Evolutionary conservation across 2,329 filamentous ascomycete genomes (phyloP).

Genomic region (Xylariomycetidae sp.): DNA sequence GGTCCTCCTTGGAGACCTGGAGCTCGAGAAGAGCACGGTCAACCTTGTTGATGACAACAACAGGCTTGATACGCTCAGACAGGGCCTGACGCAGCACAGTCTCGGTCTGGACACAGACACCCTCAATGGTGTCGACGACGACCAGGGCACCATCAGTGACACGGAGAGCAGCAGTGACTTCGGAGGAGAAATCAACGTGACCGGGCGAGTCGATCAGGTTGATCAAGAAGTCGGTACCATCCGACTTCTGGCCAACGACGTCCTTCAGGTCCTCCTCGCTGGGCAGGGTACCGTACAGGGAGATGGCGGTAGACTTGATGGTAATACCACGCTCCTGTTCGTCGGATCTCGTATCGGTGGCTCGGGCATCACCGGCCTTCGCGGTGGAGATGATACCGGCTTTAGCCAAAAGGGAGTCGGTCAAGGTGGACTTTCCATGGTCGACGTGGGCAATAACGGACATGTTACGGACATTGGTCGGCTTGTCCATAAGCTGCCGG

Average conservation of each 20-base stretch:
- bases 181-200: conserved; percentile 99
- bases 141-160: conserved; percentile 99
- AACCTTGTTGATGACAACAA: conserved; percentile 99
- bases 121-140: conserved; percentile 98
- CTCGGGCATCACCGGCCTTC: conserved; percentile 92
- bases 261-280: conserved; percentile 89
- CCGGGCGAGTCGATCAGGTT: conserved; percentile 99
- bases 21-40: conserved; percentile 98
- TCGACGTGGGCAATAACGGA: conserved; percentile 99
- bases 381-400: conserved; percentile 98
- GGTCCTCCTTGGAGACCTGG: conserved; percentile 96
- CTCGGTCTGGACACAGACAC: conserved; percentile 99
- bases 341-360: conserved; percentile 93
- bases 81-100: conserved; percentile 98
- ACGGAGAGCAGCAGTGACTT: conserved; percentile 98
- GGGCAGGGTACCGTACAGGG: conserved; percentile 81
- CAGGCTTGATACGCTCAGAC: conserved; percentile 99
- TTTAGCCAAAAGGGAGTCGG: conserved; percentile 98
- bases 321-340: conserved; percentile 99
- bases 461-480: conserved; percentile 84
- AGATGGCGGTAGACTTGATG: conserved; percentile 99
- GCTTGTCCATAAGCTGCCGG: conserved; percentile 66
- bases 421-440: conserved; percentile 99
- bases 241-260: conserved; percentile 78
- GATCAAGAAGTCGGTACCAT: conserved; percentile 97